These are phyloP conservation scores for Coleophoma cylindrospora DNA, from an alignment of 2,329 filamentous ascomycete species.

Conservation along the genomic window DNA sequence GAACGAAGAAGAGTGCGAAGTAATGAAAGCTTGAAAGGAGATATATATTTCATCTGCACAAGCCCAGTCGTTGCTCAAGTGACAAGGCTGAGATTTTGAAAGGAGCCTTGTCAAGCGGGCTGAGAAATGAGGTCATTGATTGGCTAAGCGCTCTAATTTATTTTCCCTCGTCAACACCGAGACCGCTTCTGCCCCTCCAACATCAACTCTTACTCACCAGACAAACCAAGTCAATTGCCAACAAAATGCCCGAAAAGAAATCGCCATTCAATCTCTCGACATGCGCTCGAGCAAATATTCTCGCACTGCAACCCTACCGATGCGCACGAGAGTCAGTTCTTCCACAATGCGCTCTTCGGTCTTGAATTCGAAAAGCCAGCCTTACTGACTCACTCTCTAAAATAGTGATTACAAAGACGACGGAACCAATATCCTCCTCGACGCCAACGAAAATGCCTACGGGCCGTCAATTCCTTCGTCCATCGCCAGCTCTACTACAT, in stretches of 20 bases:
- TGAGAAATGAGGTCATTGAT: not conserved
- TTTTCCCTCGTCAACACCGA: conserved; percentile 1
- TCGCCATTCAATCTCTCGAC: conserved; percentile 67
- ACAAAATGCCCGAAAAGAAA: conserved; percentile 27
- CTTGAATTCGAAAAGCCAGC: too few species aligned
- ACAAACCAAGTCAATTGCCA: not conserved
- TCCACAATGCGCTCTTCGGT: too few species aligned
- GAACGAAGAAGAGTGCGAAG: too few species aligned
- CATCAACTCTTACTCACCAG: not conserved
- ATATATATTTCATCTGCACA: too few species aligned
- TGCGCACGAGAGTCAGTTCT: conserved; percentile 68
- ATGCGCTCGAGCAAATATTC: conserved; percentile 72
- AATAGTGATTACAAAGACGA: conserved; percentile 96
- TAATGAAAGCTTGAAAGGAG: too few species aligned
- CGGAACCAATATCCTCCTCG: conserved; percentile 89
- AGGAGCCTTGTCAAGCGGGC: not conserved
- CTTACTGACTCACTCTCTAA: conserved; percentile 26
- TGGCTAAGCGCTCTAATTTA: not conserved
- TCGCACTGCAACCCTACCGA: conserved; percentile 72
- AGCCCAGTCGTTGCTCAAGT: not conserved
- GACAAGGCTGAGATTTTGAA: not conserved
- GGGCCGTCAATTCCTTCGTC: conserved; percentile 68
- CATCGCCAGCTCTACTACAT: conserved; percentile 28
- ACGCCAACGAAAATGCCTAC: conserved; percentile 97
- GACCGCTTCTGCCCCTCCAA: conserved; percentile 1